Base-by-base conservation (phyloP, 257 asterid species). In the Solanum paucissectum region DNA sequence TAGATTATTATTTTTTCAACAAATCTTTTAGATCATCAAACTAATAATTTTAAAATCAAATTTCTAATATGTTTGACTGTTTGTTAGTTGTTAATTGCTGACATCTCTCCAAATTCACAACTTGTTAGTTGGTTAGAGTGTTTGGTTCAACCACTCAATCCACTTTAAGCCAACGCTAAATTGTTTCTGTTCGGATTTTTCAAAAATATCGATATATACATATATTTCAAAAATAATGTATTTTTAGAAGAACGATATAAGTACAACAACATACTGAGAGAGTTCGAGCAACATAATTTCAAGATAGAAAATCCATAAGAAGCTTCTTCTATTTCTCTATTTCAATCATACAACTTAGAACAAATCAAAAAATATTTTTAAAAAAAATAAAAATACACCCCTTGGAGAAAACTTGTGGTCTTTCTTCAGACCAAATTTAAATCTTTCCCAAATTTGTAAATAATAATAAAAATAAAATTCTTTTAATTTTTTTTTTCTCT, bases 171-270 rank as follows among this genome's bases (percentile, higher is more conserved):
- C 27, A 81, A 38, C 38, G 14, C 5, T n/a, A 37, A 84, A 64
- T 84, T 14, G 27, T 7, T 36, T 44, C 6, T 60, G 29, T 0
- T 64, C 0, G 2, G 1, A 64, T 0, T 62, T 4, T 6, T 14
- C 0, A 32, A 32, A 14, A 71, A 71, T 14, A 0, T 16, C 13
- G 0, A 66, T 9, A 66, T 2, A 0, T 27, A 13, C 0, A 3
- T 29, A 32, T 3, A 12, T 1, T 29, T 0, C 0, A 18, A 18
- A 73, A 9, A 34, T 18, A 72, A 9, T 34, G 4, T 5, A 18
- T 72, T 36, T 73, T 73, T 73, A 9, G 3, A 18, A 0, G 1
- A 18, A 9, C 0, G 2, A 73, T 9, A 34, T 1, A 0, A 71
- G 2, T 9, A 16, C 2, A 0, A 37, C 0, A 74, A 74, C 3